Evolutionary conservation across 1,284 basidiomycete species (phyloP).

Genomic region (Trichosporon faecale): DNA sequence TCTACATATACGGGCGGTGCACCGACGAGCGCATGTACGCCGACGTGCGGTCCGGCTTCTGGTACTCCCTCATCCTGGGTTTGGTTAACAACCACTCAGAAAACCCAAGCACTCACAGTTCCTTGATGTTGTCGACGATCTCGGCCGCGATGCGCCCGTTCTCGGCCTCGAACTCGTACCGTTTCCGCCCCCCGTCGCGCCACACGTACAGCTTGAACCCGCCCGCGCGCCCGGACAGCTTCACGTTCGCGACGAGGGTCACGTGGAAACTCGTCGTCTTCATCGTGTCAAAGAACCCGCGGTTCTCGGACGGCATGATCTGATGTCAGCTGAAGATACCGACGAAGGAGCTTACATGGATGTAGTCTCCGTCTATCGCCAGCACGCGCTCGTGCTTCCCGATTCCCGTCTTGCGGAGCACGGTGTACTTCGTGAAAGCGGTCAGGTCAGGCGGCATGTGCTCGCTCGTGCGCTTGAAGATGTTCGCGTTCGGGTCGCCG

Average conservation of each 20-base stretch:
- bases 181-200: constrained; percentile 69
- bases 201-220: constrained; percentile 81
- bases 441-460: constrained; percentile 65
- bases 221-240: constrained; percentile 74
- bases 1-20: background rate
- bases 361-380: constrained; percentile 91
- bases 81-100: background rate
- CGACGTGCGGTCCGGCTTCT: constrained; percentile 2
- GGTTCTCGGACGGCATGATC: constrained; percentile 84
- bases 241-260: constrained; percentile 76
- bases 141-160: constrained; percentile 66
- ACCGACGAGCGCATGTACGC: constrained; percentile 1
- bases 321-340: constrained; percentile 39
- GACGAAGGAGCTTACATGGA: constrained; percentile 65
- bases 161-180: constrained; percentile 97
- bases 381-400: constrained; percentile 85
- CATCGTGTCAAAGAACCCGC: constrained; percentile 78
- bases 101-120: constrained; percentile 33
- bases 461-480: constrained; percentile 80
- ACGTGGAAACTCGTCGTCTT: constrained; percentile 92
- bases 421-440: constrained; percentile 70
- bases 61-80: constrained; percentile 1
- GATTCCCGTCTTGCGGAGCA: constrained; percentile 92
- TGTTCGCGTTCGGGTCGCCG: constrained; percentile 90
- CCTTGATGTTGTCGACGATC: constrained; percentile 43